Evolutionary conservation across 75 land plant species (phyloP).

Genomic region (Pseudotsuga menziesii): DNA sequence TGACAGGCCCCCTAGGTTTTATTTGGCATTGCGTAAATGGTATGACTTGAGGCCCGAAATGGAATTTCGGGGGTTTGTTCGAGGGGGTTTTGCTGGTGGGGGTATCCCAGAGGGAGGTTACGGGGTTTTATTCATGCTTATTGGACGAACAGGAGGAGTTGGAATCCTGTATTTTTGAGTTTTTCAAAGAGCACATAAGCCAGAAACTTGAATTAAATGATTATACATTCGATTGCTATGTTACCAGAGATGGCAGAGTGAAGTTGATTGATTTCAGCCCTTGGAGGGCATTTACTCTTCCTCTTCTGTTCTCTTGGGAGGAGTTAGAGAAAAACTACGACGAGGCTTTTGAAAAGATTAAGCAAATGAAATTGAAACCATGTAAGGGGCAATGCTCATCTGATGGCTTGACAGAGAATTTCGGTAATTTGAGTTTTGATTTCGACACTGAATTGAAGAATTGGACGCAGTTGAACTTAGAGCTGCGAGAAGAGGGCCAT

Average conservation of each 20-base stretch:
- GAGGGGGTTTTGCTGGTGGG: constrained; percentile 41
- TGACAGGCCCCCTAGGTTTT: constrained; percentile 36
- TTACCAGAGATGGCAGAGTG: constrained; percentile 53
- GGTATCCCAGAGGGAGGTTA: constrained; percentile 84
- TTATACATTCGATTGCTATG: constrained; percentile 84
- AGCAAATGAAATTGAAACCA: background rate
- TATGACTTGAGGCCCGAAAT: constrained; percentile 68
- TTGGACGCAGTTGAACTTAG: constrained; percentile 5
- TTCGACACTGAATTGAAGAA: background rate
- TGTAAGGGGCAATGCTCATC: too few species aligned
- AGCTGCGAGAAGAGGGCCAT: constrained; percentile 10
- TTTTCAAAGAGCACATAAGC: constrained; percentile 49
- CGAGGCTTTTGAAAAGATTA: background rate
- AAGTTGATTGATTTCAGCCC: constrained; percentile 81
- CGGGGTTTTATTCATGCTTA: constrained; percentile 66
- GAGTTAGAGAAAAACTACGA: constrained; percentile 48
- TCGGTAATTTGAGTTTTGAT: background rate
- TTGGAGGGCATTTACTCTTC: constrained; percentile 77
- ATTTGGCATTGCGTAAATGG: constrained; percentile 84
- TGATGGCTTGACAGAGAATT: background rate
- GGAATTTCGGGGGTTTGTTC: constrained; percentile 88
- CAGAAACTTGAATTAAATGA: constrained; percentile 47
- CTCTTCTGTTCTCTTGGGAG: constrained; percentile 84
- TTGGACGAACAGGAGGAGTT: constrained; percentile 34
- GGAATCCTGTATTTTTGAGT: constrained; percentile 21